Evolutionary conservation across 768 basidiomycete species (phyloP), one percentile per base, ranked within the genome.

Genomic region (Termitomyces bulborhizus): DNA sequence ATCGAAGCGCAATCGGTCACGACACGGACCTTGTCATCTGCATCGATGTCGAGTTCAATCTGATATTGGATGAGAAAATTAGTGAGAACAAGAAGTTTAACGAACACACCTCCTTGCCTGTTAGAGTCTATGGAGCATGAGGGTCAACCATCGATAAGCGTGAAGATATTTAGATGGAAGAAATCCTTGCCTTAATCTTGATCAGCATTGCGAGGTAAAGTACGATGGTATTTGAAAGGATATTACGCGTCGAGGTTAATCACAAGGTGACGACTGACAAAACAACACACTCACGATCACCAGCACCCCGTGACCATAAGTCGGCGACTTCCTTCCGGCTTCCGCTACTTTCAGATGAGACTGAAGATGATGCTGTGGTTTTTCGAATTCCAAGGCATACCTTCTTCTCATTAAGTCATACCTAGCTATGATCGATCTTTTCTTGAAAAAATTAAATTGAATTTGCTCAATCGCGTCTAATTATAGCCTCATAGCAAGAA

Each of bases 41-140:
- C 74, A 70, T 96, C 93, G 69, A 97, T 92, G 76, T 97, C 93
- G 60, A 98, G 82, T 71, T 98, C 96, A 70, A 97, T 94, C 95
- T 86, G 16, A 49, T n/a, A 62, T 32, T 43, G 46, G 15, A 62
- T 12, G 32, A 43, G 21, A 8, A 15, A n/a, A 13, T 26, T 29
- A 44, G 6, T 31, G 26, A 39, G 13, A 49, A 15, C 12, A 6
- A n/a, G 0, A 31, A 18, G 9, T 18, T 3, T 11, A 36, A 43
- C 11, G 16, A 48, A 59, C 65, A 57, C 65, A 94, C 96, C 85
- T 98, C 96, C 73, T 97, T 98, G 58, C 96, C 96, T 46, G 96
- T 98, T 41, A 98, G 81, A 46, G 93, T 96, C 94, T 98, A 57
- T 41, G 47, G 11, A 45, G 40, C 13, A 31, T 12, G 15, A 5